A percentile compares a stretch with the other conserved stretches of the same genome.
Conservation (phyloP, 106 monocot species). For the Phalaenopsis aphrodite region DNA sequence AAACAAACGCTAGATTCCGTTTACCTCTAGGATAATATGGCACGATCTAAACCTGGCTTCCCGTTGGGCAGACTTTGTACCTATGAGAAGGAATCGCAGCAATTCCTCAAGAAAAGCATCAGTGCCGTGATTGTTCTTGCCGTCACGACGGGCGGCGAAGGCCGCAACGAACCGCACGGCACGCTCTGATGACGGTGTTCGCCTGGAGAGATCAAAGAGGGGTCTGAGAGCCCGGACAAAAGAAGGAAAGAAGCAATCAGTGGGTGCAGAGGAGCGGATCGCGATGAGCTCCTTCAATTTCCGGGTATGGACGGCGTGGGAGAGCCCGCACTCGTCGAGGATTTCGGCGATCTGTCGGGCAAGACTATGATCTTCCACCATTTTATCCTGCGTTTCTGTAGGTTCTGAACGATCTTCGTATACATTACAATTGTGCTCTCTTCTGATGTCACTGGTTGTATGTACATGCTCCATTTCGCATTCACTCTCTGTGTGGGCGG, state of each 20-base stretch:
- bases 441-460: neutral
- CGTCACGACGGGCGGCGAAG: constrained; percentile 38
- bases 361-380: constrained; percentile 8
- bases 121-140: neutral
- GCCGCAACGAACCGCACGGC: constrained; percentile 57
- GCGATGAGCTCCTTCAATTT: constrained; percentile 65
- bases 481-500: neutral
- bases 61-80: constrained; percentile 43
- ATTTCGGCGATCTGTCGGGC: constrained; percentile 40
- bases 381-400: neutral
- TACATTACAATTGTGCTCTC: neutral
- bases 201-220: constrained; percentile 54
- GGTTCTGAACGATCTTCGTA: neutral
- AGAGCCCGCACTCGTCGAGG: constrained; percentile 71
- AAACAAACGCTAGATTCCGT: neutral
- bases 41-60: constrained; percentile 66
- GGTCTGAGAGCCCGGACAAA: constrained; percentile 49
- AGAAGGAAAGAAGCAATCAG: constrained; percentile 34
- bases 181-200: constrained; percentile 48
- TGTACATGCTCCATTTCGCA: neutral
- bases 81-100: constrained; percentile 55
- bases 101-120: constrained; percentile 56
- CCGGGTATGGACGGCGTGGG: constrained; percentile 60
- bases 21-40: constrained; percentile 91
- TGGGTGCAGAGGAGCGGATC: constrained; percentile 30